Evolutionary conservation across 2,329 filamentous ascomycete species (phyloP).

Genomic region (Aspergillus pseudotamarii): DNA sequence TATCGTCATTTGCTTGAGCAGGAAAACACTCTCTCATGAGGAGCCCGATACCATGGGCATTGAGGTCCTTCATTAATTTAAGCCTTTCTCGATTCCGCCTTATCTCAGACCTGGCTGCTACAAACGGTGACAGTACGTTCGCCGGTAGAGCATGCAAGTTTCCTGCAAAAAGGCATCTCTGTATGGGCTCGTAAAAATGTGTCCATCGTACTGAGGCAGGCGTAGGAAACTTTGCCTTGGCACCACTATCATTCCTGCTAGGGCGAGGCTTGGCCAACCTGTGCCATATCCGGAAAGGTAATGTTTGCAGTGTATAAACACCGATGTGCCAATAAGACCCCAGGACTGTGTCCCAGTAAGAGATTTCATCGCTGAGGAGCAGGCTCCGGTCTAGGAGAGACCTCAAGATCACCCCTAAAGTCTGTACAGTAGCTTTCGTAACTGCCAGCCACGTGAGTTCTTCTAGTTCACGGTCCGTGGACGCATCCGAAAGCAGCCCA

Average conservation of each 20-base stretch:
- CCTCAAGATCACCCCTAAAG: conserved; percentile 78
- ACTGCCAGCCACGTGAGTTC: conserved; percentile 87
- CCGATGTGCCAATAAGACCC: conserved; percentile 76
- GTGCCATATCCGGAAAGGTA: conserved; percentile 75
- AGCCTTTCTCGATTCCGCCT: conserved; percentile 72
- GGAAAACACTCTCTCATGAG: conserved; percentile 83
- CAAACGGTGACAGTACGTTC: conserved; percentile 76
- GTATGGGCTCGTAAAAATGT: conserved; percentile 79
- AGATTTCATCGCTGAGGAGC: conserved; percentile 80
- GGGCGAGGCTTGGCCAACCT: conserved; percentile 67
- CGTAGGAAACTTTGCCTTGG: conserved; percentile 13
- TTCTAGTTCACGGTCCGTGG: conserved; percentile 63
- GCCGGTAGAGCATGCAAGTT: conserved; percentile 72
- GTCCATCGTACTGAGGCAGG: conserved; percentile 50
- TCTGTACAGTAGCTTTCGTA: conserved; percentile 89
- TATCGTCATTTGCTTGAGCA: conserved; percentile 63
- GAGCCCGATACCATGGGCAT: conserved; percentile 82
- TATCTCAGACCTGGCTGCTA: conserved; percentile 73
- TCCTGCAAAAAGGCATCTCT: conserved; percentile 72
- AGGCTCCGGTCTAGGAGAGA: conserved; percentile 81
- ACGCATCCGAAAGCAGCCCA: conserved; percentile 24
- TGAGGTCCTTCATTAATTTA: conserved; percentile 73
- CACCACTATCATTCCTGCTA: conserved; percentile 43
- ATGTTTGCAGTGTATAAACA: conserved; percentile 84
- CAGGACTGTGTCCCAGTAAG: conserved; percentile 93